These are phyloP conservation scores for Paraphaeosphaeria minitans DNA, from an alignment of 2,329 filamentous ascomycete species.

Conservation along the genomic window DNA sequence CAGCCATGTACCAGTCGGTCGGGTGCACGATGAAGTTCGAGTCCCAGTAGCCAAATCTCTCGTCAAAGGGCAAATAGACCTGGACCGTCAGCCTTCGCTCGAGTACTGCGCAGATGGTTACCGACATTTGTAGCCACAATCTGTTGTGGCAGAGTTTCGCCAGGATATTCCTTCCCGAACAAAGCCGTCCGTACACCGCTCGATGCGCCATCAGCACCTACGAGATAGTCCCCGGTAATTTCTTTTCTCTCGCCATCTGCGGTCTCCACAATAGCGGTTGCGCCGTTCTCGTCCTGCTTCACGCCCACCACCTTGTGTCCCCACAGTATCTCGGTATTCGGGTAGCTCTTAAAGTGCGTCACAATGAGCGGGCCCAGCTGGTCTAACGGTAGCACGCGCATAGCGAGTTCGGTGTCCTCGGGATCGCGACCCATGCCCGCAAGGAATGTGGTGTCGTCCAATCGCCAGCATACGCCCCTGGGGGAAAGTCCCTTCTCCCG, in stretches of 20 bases:
- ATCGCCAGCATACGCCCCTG: slow-evolving; percentile 52
- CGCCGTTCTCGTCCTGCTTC: slow-evolving; percentile 37
- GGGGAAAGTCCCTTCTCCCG: slow-evolving; percentile 51
- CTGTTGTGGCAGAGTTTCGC: slow-evolving; percentile 64
- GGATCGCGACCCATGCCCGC: slow-evolving; percentile 38
- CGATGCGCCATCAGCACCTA: slow-evolving; percentile 44
- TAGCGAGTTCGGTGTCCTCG: slow-evolving; percentile 33
- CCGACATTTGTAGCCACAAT: slow-evolving; percentile 67
- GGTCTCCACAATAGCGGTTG: slow-evolving; percentile 36
- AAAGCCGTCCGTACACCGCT: slow-evolving; percentile 39
- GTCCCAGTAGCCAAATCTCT: slow-evolving; percentile 60
- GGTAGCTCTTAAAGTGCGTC: slow-evolving; percentile 34
- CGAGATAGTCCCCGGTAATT: slow-evolving; percentile 37
- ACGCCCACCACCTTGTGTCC: slow-evolving; percentile 38
- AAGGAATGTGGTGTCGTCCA: slow-evolving; percentile 41
- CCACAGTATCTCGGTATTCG: slow-evolving; percentile 37
- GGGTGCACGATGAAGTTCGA: slow-evolving; percentile 67
- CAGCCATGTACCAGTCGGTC: slow-evolving; percentile 67
- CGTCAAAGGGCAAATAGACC: slow-evolving; percentile 65
- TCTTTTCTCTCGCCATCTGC: slow-evolving; percentile 30
- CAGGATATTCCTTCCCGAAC: slow-evolving; percentile 56
- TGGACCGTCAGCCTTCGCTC: slow-evolving; percentile 32
- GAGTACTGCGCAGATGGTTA: not conserved
- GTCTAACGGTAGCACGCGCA: slow-evolving; percentile 40
- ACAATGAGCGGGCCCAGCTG: slow-evolving; percentile 35